These are phyloP conservation scores for Malus domestica DNA, from an alignment of 306 rosid genomes.

Conservation along the genomic window ASM211411v1 NC_041799.1:631001-631500, in stretches of 20 bases:
- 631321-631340: slow-evolving; percentile 44
- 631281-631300: background rate
- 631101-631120: background rate
- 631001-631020: background rate
- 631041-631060: background rate
- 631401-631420: slow-evolving; percentile 75
- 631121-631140: background rate
- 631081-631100: background rate
- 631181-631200: background rate
- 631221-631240: background rate
- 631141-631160: background rate
- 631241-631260: background rate
- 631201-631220: background rate
- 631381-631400: slow-evolving; percentile 93
- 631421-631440: slow-evolving; percentile 86
- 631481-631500: no score
- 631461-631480: background rate
- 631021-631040: background rate
- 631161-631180: background rate
- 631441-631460: slow-evolving; percentile 43
- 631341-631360: slow-evolving; percentile 73
- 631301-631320: slow-evolving; percentile 21
- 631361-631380: slow-evolving; percentile 91
- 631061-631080: background rate
- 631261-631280: background rate